Evolutionary conservation across 495 filamentous ascomycete genomes (phyloP).

Genomic region (Apiosordaria backusii): DNA sequence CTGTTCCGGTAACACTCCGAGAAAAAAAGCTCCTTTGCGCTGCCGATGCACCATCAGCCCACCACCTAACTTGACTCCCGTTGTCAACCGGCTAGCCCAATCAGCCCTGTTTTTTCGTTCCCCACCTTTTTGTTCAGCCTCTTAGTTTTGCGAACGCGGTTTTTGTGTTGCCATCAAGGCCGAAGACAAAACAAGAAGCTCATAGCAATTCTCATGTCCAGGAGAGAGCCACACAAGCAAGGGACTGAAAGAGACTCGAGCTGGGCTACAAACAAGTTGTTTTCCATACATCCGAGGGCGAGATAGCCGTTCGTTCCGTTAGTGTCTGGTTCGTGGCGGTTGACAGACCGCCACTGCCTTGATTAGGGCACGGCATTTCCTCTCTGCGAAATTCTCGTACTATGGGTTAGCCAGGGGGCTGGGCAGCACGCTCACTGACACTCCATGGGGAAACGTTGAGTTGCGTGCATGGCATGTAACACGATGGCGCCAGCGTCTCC

Average conservation of each 20-base stretch:
- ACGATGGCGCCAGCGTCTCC: not conserved
- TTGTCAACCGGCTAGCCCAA: not conserved
- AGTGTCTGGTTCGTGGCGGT: not conserved
- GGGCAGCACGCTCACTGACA: too few species aligned
- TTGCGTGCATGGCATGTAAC: too few species aligned
- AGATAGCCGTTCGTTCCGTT: too few species aligned
- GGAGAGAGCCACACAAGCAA: too few species aligned
- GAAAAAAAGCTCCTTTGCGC: not conserved
- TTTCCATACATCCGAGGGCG: too few species aligned
- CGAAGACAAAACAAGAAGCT: too few species aligned
- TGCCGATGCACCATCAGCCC: not conserved
- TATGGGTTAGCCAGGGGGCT: not conserved
- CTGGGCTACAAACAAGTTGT: too few species aligned
- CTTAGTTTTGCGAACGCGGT: too few species aligned
- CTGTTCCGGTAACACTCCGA: slow-evolving; percentile 15
- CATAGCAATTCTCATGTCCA: too few species aligned
- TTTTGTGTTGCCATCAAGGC: too few species aligned
- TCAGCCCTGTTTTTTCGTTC: not conserved
- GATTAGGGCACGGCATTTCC: not conserved
- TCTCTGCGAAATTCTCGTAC: not conserved
- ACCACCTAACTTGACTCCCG: not conserved
- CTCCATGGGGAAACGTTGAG: too few species aligned
- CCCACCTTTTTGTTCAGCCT: not conserved
- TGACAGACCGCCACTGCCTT: not conserved
- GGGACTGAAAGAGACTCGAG: too few species aligned